Conservation (phyloP, 1,139 yeast genomes). For the Taphrina wiesneri region DNA sequence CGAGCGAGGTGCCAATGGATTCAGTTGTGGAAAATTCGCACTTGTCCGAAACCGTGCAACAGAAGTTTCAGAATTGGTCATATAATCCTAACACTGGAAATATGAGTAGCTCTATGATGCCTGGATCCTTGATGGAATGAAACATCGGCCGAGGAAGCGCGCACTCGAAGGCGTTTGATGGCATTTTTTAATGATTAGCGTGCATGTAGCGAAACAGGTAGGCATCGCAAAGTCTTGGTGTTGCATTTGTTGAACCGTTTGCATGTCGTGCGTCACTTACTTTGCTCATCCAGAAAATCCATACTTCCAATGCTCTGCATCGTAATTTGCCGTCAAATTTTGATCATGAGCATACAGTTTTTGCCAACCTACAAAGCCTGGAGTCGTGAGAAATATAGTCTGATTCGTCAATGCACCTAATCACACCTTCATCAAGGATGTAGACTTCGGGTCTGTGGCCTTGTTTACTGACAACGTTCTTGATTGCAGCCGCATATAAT, state of each 20-base stretch:
- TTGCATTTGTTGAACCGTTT: background rate
- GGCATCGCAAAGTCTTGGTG: background rate
- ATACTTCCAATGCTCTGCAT: conserved; percentile 39
- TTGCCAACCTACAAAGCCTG: conserved; percentile 78
- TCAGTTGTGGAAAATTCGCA: conserved; percentile 84
- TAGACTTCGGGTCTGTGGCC: conserved; percentile 57
- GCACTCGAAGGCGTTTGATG: background rate
- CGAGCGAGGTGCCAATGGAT: conserved; percentile 90
- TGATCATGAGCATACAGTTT: conserved; percentile 65
- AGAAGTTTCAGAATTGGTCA: conserved; percentile 94
- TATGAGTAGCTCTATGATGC: conserved; percentile 19
- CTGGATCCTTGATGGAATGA: conserved; percentile 18
- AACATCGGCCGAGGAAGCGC: background rate
- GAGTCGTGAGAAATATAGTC: background rate
- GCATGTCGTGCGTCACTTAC: background rate
- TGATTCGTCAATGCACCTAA: background rate
- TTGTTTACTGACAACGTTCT: conserved; percentile 44
- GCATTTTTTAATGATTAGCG: background rate
- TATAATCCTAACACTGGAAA: conserved; percentile 13
- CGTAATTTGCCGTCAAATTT: conserved; percentile 58
- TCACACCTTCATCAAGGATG: conserved; percentile 65
- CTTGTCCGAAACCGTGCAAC: conserved; percentile 84
- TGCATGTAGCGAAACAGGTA: background rate
- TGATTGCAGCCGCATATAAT: conserved; percentile 48
- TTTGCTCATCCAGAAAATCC: conserved; percentile 5